phyloP scores from a whole-genome alignment of 1,284 basidiomycete genomes.

The Pseudozyma thailandica region DNA sequence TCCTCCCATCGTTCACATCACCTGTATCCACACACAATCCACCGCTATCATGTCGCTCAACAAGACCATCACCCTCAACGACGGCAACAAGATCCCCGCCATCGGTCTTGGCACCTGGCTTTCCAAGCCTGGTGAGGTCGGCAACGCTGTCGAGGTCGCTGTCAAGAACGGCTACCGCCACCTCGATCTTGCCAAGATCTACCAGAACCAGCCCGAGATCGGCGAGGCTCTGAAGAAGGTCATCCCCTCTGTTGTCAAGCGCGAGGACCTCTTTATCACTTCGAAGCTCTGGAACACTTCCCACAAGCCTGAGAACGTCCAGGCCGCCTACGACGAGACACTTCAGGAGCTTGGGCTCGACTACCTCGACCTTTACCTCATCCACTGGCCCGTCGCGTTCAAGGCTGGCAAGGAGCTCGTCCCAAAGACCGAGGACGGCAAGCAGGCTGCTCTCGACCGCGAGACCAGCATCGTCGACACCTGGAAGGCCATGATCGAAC shows the following conservation, averaged over 20 bases:
- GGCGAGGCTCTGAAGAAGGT: constrained; percentile 70
- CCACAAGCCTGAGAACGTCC: constrained; percentile 70
- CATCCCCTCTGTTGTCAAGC: constrained; percentile 68
- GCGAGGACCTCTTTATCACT: constrained; percentile 72
- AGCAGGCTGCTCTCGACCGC: constrained; percentile 73
- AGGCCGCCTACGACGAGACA: constrained; percentile 68
- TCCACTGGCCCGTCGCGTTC: constrained; percentile 83
- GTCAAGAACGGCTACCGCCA: constrained; percentile 64
- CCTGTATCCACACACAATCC: neutral
- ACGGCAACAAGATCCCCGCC: constrained; percentile 65
- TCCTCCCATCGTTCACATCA: neutral
- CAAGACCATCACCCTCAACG: constrained; percentile 61
- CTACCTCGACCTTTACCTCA: constrained; percentile 72
- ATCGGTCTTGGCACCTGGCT: constrained; percentile 84
- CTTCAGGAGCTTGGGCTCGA: constrained; percentile 68
- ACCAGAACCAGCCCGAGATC: constrained; percentile 68
- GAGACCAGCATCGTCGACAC: constrained; percentile 78
- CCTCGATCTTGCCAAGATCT: constrained; percentile 63
- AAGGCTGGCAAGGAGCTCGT: constrained; percentile 68
- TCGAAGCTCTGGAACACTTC: constrained; percentile 75
- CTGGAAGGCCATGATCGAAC: constrained; percentile 80
- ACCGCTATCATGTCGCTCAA: constrained; percentile 48
- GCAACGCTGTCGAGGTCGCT: constrained; percentile 72
- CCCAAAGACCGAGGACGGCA: constrained; percentile 71
- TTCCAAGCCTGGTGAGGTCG: constrained; percentile 80